Percentiles rank a stretch among this genome's conserved stretches.
phyloP scores from a whole-genome alignment of 192 early-diverging fungal genomes.

The Dissophora globulifera region DNA sequence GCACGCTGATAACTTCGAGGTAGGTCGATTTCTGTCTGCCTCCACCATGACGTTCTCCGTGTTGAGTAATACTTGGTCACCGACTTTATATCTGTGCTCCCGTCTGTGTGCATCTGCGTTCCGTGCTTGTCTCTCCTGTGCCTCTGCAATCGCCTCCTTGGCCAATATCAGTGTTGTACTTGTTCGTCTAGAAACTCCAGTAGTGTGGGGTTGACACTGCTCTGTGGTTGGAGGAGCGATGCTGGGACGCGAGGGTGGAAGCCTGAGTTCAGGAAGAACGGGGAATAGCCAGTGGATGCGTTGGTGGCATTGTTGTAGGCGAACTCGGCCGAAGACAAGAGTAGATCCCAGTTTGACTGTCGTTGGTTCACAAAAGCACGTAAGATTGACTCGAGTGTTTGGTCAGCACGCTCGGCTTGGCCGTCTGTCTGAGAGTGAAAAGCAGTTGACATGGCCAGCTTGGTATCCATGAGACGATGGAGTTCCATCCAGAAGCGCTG shows the following conservation, averaged over 20 bases:
- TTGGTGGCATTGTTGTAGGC: constrained; percentile 63
- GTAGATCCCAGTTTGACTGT: constrained; percentile 55
- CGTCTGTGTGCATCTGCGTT: background rate
- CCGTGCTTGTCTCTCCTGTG: background rate
- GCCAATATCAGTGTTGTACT: background rate
- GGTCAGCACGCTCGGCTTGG: constrained; percentile 28
- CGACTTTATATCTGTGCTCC: constrained; percentile 2
- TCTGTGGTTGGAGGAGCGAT: background rate
- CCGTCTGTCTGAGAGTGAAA: constrained; percentile 57
- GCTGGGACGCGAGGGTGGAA: constrained; percentile 28
- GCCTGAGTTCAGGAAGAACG: constrained; percentile 36
- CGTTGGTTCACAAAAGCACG: constrained; percentile 12
- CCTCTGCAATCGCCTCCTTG: background rate
- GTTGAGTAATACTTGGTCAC: constrained; percentile 1
- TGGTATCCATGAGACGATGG: constrained; percentile 21
- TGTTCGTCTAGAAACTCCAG: background rate
- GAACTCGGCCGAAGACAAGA: constrained; percentile 57
- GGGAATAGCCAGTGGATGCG: constrained; percentile 33
- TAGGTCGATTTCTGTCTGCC: background rate
- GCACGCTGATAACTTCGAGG: background rate
- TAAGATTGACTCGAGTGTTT: constrained; percentile 19
- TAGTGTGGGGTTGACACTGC: background rate
- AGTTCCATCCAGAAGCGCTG: constrained; percentile 59
- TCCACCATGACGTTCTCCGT: constrained; percentile 1
- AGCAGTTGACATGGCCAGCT: constrained; percentile 49